These are phyloP conservation scores for Prunus mira DNA, from an alignment of 306 rosid genomes.

Conservation along the genomic window DNA sequence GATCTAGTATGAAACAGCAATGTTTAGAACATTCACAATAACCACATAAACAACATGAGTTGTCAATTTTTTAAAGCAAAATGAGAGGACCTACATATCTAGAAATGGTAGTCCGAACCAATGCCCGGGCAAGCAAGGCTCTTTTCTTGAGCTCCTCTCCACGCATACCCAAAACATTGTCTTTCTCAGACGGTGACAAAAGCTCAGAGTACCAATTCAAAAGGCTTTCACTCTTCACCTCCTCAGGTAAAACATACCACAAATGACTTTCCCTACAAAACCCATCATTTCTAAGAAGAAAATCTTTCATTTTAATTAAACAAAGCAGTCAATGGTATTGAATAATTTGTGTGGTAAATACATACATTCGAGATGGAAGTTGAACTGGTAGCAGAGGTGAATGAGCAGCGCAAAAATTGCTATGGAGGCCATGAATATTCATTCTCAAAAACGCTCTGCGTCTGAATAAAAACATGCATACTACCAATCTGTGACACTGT, in stretches of 20 bases:
- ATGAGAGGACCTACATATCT: conserved; percentile 62
- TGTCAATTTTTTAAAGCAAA: background rate
- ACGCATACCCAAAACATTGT: conserved; percentile 44
- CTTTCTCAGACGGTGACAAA: conserved; percentile 69
- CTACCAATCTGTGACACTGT: conserved; percentile 2
- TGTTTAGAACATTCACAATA: conserved; percentile 33
- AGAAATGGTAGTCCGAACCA: conserved; percentile 83
- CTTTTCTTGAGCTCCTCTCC: conserved; percentile 61
- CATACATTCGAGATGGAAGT: conserved; percentile 66
- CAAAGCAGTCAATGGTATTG: background rate
- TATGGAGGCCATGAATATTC: conserved; percentile 52
- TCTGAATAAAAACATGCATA: conserved; percentile 34
- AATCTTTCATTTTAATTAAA: background rate
- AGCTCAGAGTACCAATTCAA: conserved; percentile 59
- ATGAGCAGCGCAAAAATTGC: conserved; percentile 49
- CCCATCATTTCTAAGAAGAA: conserved; percentile 8
- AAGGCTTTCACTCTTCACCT: conserved; percentile 50
- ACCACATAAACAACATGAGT: background rate
- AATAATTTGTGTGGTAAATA: background rate
- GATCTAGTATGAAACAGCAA: conserved; percentile 55
- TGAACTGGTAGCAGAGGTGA: conserved; percentile 47
- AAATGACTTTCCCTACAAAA: conserved; percentile 72
- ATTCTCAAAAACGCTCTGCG: conserved; percentile 24
- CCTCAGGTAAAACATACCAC: conserved; percentile 77
- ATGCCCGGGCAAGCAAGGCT: conserved; percentile 67